A percentile compares a stretch with the other conserved stretches of the same genome.
Conservation (phyloP, 768 basidiomycete species). For the Leccinum fibrillosum region DNA sequence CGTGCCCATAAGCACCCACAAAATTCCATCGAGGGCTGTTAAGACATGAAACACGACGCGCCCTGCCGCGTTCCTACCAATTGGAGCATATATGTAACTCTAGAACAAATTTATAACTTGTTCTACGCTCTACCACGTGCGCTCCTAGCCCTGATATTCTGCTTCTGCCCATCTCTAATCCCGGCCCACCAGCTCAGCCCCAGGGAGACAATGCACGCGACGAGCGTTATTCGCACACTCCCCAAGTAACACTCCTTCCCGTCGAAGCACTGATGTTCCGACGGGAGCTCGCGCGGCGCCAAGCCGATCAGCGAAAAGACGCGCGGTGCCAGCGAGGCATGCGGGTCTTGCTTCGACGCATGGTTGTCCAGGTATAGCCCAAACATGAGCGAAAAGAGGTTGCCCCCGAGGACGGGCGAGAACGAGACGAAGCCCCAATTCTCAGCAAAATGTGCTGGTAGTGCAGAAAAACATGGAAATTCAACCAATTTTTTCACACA, state of each 20-base stretch:
- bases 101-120: too few relatives aligned
- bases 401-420: conserved; percentile 74
- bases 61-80: too few relatives aligned
- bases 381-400: conserved; percentile 81
- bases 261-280: conserved; percentile 47
- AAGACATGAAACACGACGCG: too few relatives aligned
- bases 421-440: conserved; percentile 82
- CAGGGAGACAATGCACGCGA: conserved; percentile 35
- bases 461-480: background rate
- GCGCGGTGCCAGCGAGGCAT: background rate
- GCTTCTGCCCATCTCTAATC: conserved; percentile 28
- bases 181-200: conserved; percentile 37
- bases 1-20: too few relatives aligned
- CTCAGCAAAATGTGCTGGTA: conserved; percentile 67
- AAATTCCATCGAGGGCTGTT: too few relatives aligned
- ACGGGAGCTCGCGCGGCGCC: conserved; percentile 18
- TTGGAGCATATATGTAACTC: too few relatives aligned
- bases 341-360: conserved; percentile 23
- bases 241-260: conserved; percentile 60
- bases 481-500: background rate
- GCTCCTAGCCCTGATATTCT: conserved; percentile 2
- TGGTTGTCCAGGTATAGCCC: conserved; percentile 80
- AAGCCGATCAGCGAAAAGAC: background rate
- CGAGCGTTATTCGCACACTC: conserved; percentile 48
- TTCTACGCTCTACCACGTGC: background rate